Evolutionary conservation across 768 basidiomycete species (phyloP), one percentile per base, ranked within the genome.

Genomic region (Leccinum disarticulatum): DNA sequence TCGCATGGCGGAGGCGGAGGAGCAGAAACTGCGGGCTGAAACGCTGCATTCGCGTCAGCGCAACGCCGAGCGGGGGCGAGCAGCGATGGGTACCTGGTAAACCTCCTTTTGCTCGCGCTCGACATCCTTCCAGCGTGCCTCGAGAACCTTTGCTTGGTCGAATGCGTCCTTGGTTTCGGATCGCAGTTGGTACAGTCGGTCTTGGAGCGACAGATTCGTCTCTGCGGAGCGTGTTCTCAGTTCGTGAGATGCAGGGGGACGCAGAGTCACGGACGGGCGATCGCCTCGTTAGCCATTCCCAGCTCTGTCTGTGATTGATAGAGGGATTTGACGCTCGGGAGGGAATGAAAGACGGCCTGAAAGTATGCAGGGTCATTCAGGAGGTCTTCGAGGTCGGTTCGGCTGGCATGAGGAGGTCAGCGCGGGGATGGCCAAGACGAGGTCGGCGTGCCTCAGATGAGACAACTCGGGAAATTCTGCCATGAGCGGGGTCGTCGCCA

Each of bases 361-460:
- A 95, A 95, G 71, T 95, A 95, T 15, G 77, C 76, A 1, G 87
- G 88, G 70, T 97, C 92, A 14, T 81, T 79, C 22, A 97, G 76
- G 5, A 97, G 77, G 68, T 95, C 93, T 72, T 97, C 91, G n/a
- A 98, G 80, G 66, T 95, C 93, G 64, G 92, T 88, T 54, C 91
- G 85, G 64, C 93, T 95, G 67, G n/a, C 51, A 52, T 22, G 57
- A 48, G 11, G 5, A 31, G 35, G 57, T 71, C 57, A 66, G 61
- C 56, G 38, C n/a, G 38, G 25, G 35, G 31, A 27, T 27, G 25
- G 36, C 54, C 17, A 61, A 38, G 54, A 54, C 46, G 54, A 60
- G 33, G 52, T 60, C 51, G 52, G 67, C 85, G 70, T 75, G 91
- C 91, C 89, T 86, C 68, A 91, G 73, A 69, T 86, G 79, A 25